Percentiles rank a stretch among this genome's conserved stretches.
These are phyloP conservation scores for Quercus agrifolia DNA, from an alignment of 306 rosid species.

Conservation along the genomic window DNA sequence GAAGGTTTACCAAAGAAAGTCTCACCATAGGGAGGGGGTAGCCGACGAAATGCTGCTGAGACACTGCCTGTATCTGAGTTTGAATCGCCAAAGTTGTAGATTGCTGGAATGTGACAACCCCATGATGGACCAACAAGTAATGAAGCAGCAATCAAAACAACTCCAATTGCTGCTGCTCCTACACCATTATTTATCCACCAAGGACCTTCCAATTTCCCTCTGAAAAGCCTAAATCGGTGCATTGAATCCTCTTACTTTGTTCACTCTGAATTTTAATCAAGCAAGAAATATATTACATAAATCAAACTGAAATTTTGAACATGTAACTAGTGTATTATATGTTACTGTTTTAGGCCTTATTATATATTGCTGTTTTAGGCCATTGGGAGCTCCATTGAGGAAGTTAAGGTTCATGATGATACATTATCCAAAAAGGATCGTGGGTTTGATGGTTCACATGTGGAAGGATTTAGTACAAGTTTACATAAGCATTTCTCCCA, in stretches of 20 bases:
- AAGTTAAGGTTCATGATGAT: too few species aligned
- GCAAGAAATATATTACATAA: neutral
- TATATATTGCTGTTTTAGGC: too few species aligned
- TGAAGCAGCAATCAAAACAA: conserved; percentile 14
- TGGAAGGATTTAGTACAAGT: too few species aligned
- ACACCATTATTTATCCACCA: neutral
- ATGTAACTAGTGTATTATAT: neutral
- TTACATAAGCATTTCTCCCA: too few species aligned
- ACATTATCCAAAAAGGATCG: too few species aligned
- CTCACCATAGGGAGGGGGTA: conserved; percentile 15
- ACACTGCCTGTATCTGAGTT: conserved; percentile 22
- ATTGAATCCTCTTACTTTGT: neutral
- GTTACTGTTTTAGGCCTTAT: too few species aligned
- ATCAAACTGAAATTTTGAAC: neutral
- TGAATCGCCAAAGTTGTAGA: conserved; percentile 30
- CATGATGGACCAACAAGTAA: neutral
- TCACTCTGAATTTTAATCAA: neutral
- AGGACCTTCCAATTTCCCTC: neutral
- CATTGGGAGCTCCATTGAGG: too few species aligned
- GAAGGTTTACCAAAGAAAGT: conserved; percentile 22
- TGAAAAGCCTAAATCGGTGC: neutral
- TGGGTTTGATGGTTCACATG: too few species aligned
- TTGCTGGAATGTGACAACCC: conserved; percentile 23
- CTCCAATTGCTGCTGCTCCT: conserved; percentile 14
- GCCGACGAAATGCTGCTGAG: conserved; percentile 16